Conservation (phyloP, 2,329 filamentous ascomycete genomes). For the Penicillium rolfsii region DNA sequence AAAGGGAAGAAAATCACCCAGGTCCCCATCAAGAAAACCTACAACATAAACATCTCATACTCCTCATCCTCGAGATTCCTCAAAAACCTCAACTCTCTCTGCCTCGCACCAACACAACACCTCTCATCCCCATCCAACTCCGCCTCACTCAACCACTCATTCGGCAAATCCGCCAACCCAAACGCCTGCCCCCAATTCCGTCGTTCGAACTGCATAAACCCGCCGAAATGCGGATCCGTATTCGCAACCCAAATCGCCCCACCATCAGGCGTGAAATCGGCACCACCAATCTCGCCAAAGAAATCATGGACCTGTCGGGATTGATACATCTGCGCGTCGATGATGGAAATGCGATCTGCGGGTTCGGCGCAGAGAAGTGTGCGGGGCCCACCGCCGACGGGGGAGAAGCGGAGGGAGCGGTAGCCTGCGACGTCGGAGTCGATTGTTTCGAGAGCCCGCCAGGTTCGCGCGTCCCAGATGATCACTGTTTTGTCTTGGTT, state of each 20-base stretch:
- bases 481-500: slow-evolving; percentile 53
- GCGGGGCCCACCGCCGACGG: slow-evolving; percentile 48
- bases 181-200: slow-evolving; percentile 43
- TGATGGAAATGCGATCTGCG: slow-evolving; percentile 49
- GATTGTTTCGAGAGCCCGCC: slow-evolving; percentile 45
- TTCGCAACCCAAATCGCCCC: slow-evolving; percentile 49
- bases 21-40: not conserved
- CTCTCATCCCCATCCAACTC: slow-evolving; percentile 41
- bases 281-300: slow-evolving; percentile 51
- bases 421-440: slow-evolving; percentile 51
- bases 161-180: slow-evolving; percentile 39
- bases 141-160: slow-evolving; percentile 43
- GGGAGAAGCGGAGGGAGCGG: slow-evolving; percentile 49
- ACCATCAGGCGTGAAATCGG: slow-evolving; percentile 48
- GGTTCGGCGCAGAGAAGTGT: slow-evolving; percentile 50
- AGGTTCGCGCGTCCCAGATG: slow-evolving; percentile 51
- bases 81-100: slow-evolving; percentile 41
- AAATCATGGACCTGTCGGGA: slow-evolving; percentile 50
- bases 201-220: slow-evolving; percentile 50
- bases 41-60: slow-evolving; percentile 41
- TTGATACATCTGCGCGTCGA: slow-evolving; percentile 49
- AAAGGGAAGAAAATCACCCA: not conserved
- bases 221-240: slow-evolving; percentile 48
- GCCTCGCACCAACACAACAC: slow-evolving; percentile 39
- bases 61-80: slow-evolving; percentile 39